These are phyloP conservation scores for Gossypium rotundifolium DNA, from an alignment of 345 rosid genomes.

Conservation along the genomic window DNA sequence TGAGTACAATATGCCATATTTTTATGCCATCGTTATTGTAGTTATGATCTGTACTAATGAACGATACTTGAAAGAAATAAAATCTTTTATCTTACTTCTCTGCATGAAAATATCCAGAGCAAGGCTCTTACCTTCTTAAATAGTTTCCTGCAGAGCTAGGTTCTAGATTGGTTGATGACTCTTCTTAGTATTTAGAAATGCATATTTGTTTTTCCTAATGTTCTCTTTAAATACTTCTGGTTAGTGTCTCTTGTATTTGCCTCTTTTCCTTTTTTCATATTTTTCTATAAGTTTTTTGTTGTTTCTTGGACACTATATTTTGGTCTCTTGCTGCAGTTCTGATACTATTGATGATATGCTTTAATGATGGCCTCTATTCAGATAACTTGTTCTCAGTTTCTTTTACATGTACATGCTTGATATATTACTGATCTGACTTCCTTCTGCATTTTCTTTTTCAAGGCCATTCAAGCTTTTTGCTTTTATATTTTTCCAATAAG, in stretches of 20 bases:
- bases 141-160: neutral
- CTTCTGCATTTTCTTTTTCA: neutral
- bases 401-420: neutral
- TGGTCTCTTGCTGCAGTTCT: neutral
- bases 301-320: neutral
- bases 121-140: neutral
- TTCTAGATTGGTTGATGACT: neutral
- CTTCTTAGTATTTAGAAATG: neutral
- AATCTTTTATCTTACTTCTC: neutral
- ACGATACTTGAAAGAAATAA: neutral
- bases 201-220: neutral
- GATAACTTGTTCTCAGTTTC: neutral
- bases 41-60: neutral
- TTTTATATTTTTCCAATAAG: neutral
- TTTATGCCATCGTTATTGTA: neutral
- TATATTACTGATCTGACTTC: neutral
- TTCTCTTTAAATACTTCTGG: neutral
- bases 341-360: neutral
- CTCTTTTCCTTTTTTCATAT: neutral
- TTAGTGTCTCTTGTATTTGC: neutral
- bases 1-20: slow-evolving; percentile 36
- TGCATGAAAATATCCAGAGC: neutral
- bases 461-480: neutral
- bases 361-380: neutral
- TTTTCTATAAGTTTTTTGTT: neutral